Conservation (phyloP, 306 rosid species). For the Cicer judaicum region DNA sequence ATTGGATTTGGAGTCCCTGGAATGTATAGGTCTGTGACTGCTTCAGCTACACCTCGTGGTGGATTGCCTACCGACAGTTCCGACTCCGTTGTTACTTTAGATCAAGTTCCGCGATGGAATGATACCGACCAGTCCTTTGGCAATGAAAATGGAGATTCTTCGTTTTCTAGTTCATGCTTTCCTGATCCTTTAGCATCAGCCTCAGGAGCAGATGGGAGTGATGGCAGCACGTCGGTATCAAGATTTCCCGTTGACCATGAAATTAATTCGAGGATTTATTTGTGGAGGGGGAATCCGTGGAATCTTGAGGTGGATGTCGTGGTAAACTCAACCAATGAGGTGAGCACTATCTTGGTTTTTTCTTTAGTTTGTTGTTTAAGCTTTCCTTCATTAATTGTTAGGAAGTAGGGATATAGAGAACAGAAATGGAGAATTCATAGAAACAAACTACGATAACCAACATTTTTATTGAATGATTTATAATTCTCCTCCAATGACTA, state of each 20-base stretch:
- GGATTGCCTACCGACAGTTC: conserved; percentile 73
- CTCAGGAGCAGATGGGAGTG: conserved; percentile 54
- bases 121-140: conserved; percentile 80
- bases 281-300: conserved; percentile 99
- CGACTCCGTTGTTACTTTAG: conserved; percentile 76
- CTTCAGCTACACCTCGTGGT: conserved; percentile 64
- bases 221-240: conserved; percentile 56
- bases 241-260: conserved; percentile 90
- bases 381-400: background rate
- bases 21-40: conserved; percentile 77
- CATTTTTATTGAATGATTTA: conserved; percentile 4
- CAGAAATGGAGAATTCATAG: background rate
- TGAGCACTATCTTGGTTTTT: conserved; percentile 35
- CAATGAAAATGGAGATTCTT: conserved; percentile 64
- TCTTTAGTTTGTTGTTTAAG: conserved; percentile 15
- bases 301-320: conserved; percentile 98
- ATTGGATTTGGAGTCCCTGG: conserved; percentile 41
- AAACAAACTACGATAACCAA: background rate
- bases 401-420: background rate
- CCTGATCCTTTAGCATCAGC: conserved; percentile 80
- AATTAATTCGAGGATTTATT: conserved; percentile 81
- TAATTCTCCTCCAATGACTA: background rate
- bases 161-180: conserved; percentile 65
- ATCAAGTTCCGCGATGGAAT: conserved; percentile 95
- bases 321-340: conserved; percentile 97